A percentile compares a stretch with the other conserved stretches of the same genome.
Evolutionary conservation across 75 land plant species (phyloP).

Genomic region (Chamaecyparis obtusa): DNA sequence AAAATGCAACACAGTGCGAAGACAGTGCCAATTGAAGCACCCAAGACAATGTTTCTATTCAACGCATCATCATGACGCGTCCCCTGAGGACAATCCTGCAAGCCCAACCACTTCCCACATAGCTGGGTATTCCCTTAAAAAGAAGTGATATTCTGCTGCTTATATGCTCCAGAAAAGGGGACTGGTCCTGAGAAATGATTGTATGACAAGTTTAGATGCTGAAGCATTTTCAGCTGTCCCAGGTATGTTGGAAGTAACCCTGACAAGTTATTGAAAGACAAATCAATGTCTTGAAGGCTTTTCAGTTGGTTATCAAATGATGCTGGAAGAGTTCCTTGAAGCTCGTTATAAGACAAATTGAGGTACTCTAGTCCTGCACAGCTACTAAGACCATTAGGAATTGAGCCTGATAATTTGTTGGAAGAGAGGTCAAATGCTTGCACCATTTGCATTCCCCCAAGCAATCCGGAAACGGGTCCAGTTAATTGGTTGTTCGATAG

Average conservation of each 20-base stretch:
- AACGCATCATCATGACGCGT: neutral
- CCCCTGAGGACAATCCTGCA: neutral
- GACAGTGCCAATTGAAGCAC: too few relatives aligned
- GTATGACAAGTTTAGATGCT: neutral
- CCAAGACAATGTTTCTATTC: too few relatives aligned
- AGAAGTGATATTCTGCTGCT: neutral
- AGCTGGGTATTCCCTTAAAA: neutral
- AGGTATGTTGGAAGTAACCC: neutral
- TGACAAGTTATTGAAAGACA: neutral
- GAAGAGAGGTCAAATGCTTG: slow-evolving; percentile 51
- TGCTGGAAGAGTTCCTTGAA: slow-evolving; percentile 63
- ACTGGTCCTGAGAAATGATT: neutral
- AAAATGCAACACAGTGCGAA: too few relatives aligned
- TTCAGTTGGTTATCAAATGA: slow-evolving; percentile 22
- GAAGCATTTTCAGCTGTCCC: neutral
- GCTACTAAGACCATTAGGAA: slow-evolving; percentile 40
- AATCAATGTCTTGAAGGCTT: neutral
- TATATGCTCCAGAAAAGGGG: neutral
- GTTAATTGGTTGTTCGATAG: slow-evolving; percentile 12
- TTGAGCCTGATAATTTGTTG: slow-evolving; percentile 62
- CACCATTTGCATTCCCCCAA: slow-evolving; percentile 44
- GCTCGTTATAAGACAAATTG: slow-evolving; percentile 64
- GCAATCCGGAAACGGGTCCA: slow-evolving; percentile 43
- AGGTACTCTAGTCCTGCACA: slow-evolving; percentile 36
- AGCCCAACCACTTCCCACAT: neutral